These are phyloP conservation scores for Euptelea pleiosperma DNA, from an alignment of 164 flowering plant genomes.

Conservation along the genomic window DNA sequence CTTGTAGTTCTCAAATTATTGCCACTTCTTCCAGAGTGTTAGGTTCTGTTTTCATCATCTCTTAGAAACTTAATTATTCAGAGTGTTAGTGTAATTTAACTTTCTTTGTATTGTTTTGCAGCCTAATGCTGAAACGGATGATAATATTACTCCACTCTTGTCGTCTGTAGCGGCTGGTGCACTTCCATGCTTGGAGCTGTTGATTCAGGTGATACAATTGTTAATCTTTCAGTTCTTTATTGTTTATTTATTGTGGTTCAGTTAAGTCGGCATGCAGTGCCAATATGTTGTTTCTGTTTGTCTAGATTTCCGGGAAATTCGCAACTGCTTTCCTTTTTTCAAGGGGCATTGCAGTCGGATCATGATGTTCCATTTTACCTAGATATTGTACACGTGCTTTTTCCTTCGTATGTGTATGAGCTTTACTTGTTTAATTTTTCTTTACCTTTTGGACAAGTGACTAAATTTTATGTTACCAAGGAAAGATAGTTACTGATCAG, in stretches of 20 bases:
- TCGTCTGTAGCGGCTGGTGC: constrained; percentile 94
- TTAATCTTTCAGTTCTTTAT: background rate
- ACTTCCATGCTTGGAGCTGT: constrained; percentile 63
- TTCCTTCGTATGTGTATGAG: no score
- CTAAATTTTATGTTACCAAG: no score
- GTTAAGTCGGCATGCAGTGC: no score
- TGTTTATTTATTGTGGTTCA: background rate
- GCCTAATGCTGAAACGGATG: constrained; percentile 94
- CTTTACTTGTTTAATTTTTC: no score
- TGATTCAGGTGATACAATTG: constrained; percentile 63
- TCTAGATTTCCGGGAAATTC: background rate
- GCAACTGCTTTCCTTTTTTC: background rate
- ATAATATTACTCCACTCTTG: constrained; percentile 70
- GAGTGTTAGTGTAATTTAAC: background rate
- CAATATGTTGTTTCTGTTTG: background rate
- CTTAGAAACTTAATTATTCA: no score
- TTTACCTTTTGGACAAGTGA: no score
- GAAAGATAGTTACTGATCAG: no score
- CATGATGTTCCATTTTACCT: background rate
- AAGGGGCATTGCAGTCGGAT: background rate
- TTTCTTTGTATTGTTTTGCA: constrained; percentile 36
- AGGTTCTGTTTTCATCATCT: background rate
- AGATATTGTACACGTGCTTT: no score
- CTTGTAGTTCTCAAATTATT: background rate
- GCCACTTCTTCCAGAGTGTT: background rate